Percentiles rank a stretch among this genome's conserved stretches.
These are phyloP conservation scores for Echria macrotheca DNA, from an alignment of 495 filamentous ascomycete species.

Conservation along the genomic window DNA sequence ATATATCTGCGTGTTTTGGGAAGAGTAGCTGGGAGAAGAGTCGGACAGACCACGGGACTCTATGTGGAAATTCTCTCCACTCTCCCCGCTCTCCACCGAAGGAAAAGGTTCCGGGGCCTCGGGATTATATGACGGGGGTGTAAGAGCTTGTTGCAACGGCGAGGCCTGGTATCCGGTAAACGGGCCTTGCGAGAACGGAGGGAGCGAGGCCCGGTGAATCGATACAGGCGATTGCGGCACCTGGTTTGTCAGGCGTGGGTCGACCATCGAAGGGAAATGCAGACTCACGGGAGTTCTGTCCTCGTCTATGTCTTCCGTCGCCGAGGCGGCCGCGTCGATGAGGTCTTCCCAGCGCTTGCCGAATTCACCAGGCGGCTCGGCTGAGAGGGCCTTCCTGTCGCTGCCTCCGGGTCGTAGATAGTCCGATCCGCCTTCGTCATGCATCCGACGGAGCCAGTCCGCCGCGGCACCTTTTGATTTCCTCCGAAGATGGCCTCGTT, in stretches of 20 bases:
- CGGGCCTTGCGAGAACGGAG: conserved; percentile 57
- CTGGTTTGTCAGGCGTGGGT: conserved; percentile 44
- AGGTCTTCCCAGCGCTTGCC: conserved; percentile 92
- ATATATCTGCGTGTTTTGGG: conserved; percentile 72
- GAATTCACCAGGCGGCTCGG: conserved; percentile 71
- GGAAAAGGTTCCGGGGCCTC: conserved; percentile 72
- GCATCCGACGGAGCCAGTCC: conserved; percentile 46
- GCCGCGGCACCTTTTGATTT: conserved; percentile 57
- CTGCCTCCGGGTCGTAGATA: conserved; percentile 61
- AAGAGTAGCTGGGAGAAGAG: conserved; percentile 50
- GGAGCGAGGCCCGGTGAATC: conserved; percentile 70
- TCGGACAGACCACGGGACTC: conserved; percentile 46
- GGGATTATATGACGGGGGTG: conserved; percentile 65
- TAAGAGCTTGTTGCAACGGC: conserved; percentile 78
- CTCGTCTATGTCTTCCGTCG: conserved; percentile 85
- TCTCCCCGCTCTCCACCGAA: conserved; percentile 66
- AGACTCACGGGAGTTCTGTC: conserved; percentile 72
- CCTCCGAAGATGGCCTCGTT: conserved; percentile 70
- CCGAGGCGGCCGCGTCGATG: conserved; percentile 79
- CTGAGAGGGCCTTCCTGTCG: conserved; percentile 76
- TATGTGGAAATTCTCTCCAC: conserved; percentile 62
- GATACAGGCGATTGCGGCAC: conserved; percentile 63
- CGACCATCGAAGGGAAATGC: conserved; percentile 26
- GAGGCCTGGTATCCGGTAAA: conserved; percentile 78
- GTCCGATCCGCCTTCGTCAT: conserved; percentile 36